phyloP scores from a whole-genome alignment of 2,329 filamentous ascomycete genomes.

The Fusarium caatingaense region DNA sequence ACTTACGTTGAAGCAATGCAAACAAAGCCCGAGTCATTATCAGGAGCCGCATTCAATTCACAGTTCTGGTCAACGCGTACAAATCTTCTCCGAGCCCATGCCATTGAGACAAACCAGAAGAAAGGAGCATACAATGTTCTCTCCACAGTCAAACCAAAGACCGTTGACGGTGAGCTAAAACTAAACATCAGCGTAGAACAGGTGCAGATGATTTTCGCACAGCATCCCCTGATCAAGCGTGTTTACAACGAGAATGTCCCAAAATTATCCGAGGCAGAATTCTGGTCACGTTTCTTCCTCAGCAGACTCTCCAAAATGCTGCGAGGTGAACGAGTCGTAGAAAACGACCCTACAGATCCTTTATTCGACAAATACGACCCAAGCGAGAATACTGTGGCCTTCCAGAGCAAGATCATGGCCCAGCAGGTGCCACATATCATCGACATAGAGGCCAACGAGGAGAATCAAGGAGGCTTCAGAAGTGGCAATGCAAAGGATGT shows the following conservation, averaged over 20 bases:
- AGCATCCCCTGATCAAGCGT: conserved; percentile 89
- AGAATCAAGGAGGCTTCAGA: conserved; percentile 87
- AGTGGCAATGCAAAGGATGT: conserved; percentile 87
- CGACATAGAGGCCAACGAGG: conserved; percentile 92
- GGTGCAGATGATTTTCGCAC: conserved; percentile 90
- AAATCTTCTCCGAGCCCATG: conserved; percentile 87
- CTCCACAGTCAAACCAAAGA: conserved; percentile 81
- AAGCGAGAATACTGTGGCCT: conserved; percentile 70
- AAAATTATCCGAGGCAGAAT: conserved; percentile 79
- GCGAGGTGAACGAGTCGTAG: conserved; percentile 86
- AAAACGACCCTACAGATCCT: conserved; percentile 79
- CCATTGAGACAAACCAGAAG: conserved; percentile 87
- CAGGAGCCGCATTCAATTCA: conserved; percentile 81
- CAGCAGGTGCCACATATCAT: conserved; percentile 87
- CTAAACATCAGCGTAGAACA: conserved; percentile 91
- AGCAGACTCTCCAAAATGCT: conserved; percentile 91
- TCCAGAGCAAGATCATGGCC: conserved; percentile 66
- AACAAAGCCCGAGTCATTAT: conserved; percentile 86
- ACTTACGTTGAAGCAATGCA: conserved; percentile 88
- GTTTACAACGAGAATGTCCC: conserved; percentile 96
- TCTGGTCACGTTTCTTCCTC: conserved; percentile 95
- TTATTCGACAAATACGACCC: conserved; percentile 89
- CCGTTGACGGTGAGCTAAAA: conserved; percentile 68
- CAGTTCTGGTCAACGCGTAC: conserved; percentile 96
- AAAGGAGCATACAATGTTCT: conserved; percentile 94